Evolutionary conservation across 2,329 filamentous ascomycete species (phyloP), one percentile per base, ranked within the genome.

Genomic region (Trichocomaceae sp.): DNA sequence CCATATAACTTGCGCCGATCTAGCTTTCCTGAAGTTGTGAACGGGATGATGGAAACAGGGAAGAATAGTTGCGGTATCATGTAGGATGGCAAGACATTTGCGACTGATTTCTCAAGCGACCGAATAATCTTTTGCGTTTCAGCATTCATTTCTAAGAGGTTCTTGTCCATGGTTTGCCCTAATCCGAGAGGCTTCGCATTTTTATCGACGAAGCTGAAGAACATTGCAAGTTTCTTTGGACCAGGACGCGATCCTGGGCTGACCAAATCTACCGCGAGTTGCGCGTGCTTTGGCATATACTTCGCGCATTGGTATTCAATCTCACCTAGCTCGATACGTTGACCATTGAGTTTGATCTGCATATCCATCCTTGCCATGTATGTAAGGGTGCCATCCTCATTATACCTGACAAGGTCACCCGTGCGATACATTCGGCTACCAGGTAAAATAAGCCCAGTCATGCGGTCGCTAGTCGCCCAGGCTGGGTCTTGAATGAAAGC

Each of bases 211-310:
- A 65, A 52, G 2, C 66, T 70, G 55, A 71, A 69, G 58, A 71
- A 71, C n/a, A 64, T 65, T 17, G 63, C 67, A 12, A 71, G 60
- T 13, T 62, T 61, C 57, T 66, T 70, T 0, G 66, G 62, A 15
- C 68, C 60, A 2, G 62, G 61, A 7, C 63, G 64, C n/a, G 62
- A 60, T 33, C 70, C 60, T 3, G 67, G 67, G 2, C 61, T 63
- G 12, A 71, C 70, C 0, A 77, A 61, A 47, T 76, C 75, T n/a
- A 76, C 74, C 0, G 72, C 73, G 2, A 72, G 72, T 45, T 75
- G 71, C 3, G 69, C 68, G 10, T 66, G 63, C 2, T 62, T 47
- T 4, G 71, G 66, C 5, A 73, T 65, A 31, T 54, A 29, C 26
- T 50, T 46, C 12, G 55, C 35, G 23, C 46, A 48, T 48, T 57